Conservation (phyloP, 2,329 filamentous ascomycete species). For the Bipolaris bicolor region DNA sequence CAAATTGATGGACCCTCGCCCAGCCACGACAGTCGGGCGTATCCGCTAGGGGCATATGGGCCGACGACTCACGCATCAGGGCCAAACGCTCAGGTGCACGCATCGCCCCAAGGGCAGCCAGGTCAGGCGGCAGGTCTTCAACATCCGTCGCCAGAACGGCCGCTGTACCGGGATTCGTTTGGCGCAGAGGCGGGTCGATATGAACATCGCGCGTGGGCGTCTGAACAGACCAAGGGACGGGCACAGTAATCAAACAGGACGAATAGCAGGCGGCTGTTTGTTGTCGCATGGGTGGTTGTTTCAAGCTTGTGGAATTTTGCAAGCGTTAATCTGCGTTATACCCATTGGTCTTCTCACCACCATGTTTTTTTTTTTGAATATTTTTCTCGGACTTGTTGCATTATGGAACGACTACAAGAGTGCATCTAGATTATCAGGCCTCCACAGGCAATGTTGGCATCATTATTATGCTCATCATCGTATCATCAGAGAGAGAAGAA, state of each 20-base stretch:
- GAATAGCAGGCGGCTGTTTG: neutral
- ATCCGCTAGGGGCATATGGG: constrained; percentile 27
- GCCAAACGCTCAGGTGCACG: constrained; percentile 12
- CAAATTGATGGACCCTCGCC: constrained; percentile 29
- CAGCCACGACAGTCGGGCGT: constrained; percentile 26
- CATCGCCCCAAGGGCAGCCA: constrained; percentile 22
- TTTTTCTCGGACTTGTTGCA: too few relatives aligned
- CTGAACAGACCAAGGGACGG: constrained; percentile 17
- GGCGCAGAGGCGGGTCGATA: constrained; percentile 25
- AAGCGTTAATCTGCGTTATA: constrained; percentile 23
- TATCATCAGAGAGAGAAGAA: neutral
- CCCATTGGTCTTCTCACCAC: constrained; percentile 11
- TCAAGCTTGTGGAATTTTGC: constrained; percentile 11
- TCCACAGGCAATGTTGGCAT: constrained; percentile 18
- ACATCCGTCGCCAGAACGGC: constrained; percentile 14
- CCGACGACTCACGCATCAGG: constrained; percentile 25
- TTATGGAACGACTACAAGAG: neutral
- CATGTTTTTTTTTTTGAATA: neutral
- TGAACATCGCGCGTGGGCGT: constrained; percentile 35
- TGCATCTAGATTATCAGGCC: constrained; percentile 24
- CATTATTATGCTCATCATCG: neutral
- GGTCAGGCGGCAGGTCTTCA: constrained; percentile 13
- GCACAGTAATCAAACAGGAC: constrained; percentile 8
- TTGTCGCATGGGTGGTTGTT: constrained; percentile 11
- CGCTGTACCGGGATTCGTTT: constrained; percentile 25